A percentile compares a stretch with the other conserved stretches of the same genome.
Conservation (phyloP, 1,139 yeast species). For the Suhomyces ambrosiae region DNA sequence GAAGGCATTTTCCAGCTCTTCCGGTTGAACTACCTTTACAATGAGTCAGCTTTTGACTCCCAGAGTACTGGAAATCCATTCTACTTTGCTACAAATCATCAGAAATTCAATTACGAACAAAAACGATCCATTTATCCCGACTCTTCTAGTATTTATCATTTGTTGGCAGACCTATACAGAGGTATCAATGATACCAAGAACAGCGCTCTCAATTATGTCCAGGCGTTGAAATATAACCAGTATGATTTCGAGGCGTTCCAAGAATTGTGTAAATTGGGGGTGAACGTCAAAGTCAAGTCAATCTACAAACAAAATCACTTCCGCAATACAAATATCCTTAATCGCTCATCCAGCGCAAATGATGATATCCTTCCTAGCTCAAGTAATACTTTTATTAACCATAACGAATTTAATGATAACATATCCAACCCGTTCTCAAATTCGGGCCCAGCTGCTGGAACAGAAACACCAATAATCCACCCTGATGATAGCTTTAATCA, state of each 20-base stretch:
- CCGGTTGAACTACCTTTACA: slow-evolving; percentile 36
- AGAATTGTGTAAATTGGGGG: slow-evolving; percentile 71
- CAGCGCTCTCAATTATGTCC: slow-evolving; percentile 67
- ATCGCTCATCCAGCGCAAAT: slow-evolving; percentile 3
- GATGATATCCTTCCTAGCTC: slow-evolving; percentile 16
- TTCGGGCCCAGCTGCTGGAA: slow-evolving; percentile 2
- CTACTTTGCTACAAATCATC: slow-evolving; percentile 27
- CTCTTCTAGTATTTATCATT: slow-evolving; percentile 59
- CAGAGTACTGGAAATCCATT: slow-evolving; percentile 12
- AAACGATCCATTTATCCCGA: slow-evolving; percentile 56
- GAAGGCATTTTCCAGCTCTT: slow-evolving; percentile 66
- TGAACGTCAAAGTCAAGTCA: slow-evolving; percentile 61
- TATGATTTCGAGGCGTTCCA: slow-evolving; percentile 87
- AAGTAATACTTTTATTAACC: slow-evolving; percentile 6
- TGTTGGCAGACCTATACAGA: slow-evolving; percentile 71
- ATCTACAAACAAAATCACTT: slow-evolving; percentile 46
- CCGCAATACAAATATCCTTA: slow-evolving; percentile 6
- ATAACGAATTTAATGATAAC: slow-evolving; percentile 13
- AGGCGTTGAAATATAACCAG: slow-evolving; percentile 72
- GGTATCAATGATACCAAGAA: slow-evolving; percentile 56
- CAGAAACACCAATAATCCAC: slow-evolving; percentile 16
- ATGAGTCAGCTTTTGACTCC: slow-evolving; percentile 29
- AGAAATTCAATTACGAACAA: slow-evolving; percentile 37
- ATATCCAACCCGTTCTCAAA: slow-evolving; percentile 32
- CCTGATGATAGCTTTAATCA: slow-evolving; percentile 30